Conservation (phyloP, 2,329 filamentous ascomycete species). For the Fusarium hainanense region DNA sequence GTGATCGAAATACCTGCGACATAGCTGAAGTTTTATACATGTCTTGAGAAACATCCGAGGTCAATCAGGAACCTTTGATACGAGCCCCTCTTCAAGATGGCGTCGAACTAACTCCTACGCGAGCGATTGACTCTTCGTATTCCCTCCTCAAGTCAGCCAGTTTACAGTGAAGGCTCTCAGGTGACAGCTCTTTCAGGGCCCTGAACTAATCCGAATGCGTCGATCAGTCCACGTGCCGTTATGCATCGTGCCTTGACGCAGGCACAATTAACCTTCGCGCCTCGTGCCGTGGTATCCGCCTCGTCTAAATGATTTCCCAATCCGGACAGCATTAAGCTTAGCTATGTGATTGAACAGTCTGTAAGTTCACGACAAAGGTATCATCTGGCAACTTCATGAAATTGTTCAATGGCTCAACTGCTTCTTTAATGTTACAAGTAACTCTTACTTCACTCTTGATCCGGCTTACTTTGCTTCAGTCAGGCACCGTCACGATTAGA, state of each 20-base stretch:
- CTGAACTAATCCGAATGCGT: not conserved
- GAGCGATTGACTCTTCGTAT: not conserved
- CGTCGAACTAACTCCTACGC: not conserved
- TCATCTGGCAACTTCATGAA: no score
- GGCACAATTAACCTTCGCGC: not conserved
- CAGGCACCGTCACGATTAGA: no score
- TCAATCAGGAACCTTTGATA: not conserved
- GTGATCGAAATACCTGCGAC: fast-evolving
- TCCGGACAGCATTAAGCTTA: not conserved
- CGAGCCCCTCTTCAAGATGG: not conserved
- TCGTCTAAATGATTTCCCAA: not conserved
- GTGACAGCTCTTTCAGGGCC: not conserved
- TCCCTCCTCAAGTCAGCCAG: no score
- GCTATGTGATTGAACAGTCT: not conserved
- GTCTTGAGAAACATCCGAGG: no score
- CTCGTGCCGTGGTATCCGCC: not conserved
- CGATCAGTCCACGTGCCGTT: not conserved
- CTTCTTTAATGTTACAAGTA: fast-evolving
- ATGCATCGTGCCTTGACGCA: not conserved
- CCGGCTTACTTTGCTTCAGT: no score
- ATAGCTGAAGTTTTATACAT: not conserved
- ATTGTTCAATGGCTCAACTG: no score
- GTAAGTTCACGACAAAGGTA: no score
- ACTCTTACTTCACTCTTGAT: no score
- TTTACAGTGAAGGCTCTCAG: no score